Base-by-base conservation (phyloP, 2,329 filamentous ascomycete genomes). In the Botrytis tulipae region DNA sequence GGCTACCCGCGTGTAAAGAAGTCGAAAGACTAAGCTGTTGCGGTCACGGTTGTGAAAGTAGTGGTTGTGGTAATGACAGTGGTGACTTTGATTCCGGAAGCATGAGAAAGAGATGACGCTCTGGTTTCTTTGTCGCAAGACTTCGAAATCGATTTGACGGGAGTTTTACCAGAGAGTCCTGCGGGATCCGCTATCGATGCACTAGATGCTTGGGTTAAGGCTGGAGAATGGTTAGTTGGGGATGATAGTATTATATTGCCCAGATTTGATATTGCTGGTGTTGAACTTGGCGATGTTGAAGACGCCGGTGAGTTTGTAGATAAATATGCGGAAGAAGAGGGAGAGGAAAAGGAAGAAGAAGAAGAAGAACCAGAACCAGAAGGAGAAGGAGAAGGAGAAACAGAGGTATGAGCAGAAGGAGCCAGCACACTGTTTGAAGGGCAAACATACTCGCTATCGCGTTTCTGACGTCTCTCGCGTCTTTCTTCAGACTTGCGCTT, bases 391-490 rank as follows among this genome's bases (percentile, higher is more conserved):
- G n/a, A 57, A 57, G n/a, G 16, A 4, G n/a, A 57, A 29, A 57
- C n/a, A 57, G n/a, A 57, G n/a, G n/a, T 57, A 57, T 29, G n/a
- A 70, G 9, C 4, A 35, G 54, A 32, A 22, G 29, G n/a, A n/a
- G 29, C 22, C 16, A 59, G 32, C 20, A 32, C 35, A 32, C 42
- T 29, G 22, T 40, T 40, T 40, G 62, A 57, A 29, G 35, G 14
- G 29, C 54, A 68, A 12, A 35, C 40, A 48, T 16, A 22, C 65
- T 54, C 25, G 35, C 48, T 32, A 32, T 69, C n/a, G 59, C 48
- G 40, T 12, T 67, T 37, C 60, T 69, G 71, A 61, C 63, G 71
- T 69, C 63, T 61, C 40, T 68, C 62, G 9, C 62, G 61, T 72
- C 51, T 57, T n/a, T 25, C 35, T 57, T 37, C 54, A 7, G n/a